These are phyloP conservation scores for Jaenimonas drosophilae DNA, from an alignment of 208 protist genomes.

Conservation along the genomic window DNA sequence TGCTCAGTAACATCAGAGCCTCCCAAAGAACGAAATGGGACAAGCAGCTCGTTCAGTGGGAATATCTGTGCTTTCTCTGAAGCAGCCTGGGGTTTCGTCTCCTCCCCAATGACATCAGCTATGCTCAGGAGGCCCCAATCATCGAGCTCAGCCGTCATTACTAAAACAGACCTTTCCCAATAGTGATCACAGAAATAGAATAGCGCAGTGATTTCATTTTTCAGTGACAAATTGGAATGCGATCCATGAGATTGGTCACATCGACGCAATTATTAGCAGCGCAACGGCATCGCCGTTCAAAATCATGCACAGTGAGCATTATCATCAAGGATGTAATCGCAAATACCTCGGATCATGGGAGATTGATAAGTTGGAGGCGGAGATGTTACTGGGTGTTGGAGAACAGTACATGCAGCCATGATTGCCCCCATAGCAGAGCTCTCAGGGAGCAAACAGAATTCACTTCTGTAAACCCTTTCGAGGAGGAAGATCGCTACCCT, in stretches of 20 bases:
- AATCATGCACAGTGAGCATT: not conserved
- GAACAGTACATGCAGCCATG: constrained; percentile 17
- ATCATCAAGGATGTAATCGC: not conserved
- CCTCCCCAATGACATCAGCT: constrained; percentile 42
- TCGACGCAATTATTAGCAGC: not conserved
- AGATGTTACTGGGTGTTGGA: too few relatives aligned
- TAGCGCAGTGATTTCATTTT: constrained; percentile 1
- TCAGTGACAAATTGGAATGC: constrained; percentile 4
- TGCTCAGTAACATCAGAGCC: constrained; percentile 4
- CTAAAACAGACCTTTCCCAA: constrained; percentile 7
- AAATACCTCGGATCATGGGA: not conserved
- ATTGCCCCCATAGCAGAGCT: constrained; percentile 43
- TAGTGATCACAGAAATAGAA: constrained; percentile 6
- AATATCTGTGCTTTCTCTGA: constrained; percentile 3
- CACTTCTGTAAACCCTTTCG: constrained; percentile 31
- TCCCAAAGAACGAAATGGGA: constrained; percentile 18
- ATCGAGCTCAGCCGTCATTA: constrained; percentile 13
- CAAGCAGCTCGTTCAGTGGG: constrained; percentile 14
- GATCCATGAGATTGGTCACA: not conserved
- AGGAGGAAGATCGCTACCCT: constrained; percentile 41
- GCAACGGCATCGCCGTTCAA: not conserved
- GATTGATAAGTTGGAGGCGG: too few relatives aligned
- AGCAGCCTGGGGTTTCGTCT: constrained; percentile 5
- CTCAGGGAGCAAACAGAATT: constrained; percentile 61
- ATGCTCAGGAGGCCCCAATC: constrained; percentile 74